phyloP scores from a whole-genome alignment of 2,329 filamentous ascomycete genomes.

The Fusarium sp. region DNA sequence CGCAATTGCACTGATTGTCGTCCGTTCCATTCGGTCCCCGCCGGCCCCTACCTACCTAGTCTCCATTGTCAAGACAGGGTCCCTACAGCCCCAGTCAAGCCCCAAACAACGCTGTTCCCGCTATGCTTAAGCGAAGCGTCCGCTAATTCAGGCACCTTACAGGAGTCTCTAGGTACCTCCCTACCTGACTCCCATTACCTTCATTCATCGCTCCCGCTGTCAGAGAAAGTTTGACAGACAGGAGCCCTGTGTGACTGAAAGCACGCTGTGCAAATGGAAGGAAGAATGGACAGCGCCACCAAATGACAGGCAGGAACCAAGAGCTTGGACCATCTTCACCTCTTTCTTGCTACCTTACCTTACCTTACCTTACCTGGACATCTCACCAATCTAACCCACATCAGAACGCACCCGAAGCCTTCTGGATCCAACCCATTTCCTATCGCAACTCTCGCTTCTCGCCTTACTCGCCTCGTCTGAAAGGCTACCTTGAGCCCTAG shows the following conservation, averaged over 20 bases:
- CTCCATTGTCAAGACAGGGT: neutral
- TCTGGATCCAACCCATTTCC: neutral
- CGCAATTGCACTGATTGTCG: slow-evolving; percentile 28
- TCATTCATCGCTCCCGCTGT: neutral
- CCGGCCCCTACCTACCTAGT: neutral
- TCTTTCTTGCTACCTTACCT: neutral
- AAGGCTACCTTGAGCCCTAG: neutral
- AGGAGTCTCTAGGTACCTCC: neutral
- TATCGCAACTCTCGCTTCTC: slow-evolving; percentile 1
- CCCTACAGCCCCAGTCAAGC: slow-evolving; percentile 21
- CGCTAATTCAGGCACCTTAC: slow-evolving; percentile 22
- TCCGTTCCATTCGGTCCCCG: slow-evolving; percentile 26
- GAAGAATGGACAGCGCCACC: slow-evolving; percentile 8
- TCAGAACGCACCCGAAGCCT: slow-evolving; percentile 14
- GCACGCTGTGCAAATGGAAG: slow-evolving; percentile 8
- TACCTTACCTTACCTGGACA: neutral
- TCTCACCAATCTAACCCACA: slow-evolving; percentile 12
- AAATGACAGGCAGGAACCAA: slow-evolving; percentile 18
- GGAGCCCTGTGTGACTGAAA: slow-evolving; percentile 11
- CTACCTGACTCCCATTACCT: neutral
- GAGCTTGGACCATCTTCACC: slow-evolving; percentile 22
- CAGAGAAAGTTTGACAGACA: neutral
- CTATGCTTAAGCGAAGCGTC: slow-evolving; percentile 42
- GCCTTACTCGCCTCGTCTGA: slow-evolving; percentile 9
- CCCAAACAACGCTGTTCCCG: slow-evolving; percentile 40